Conservation (phyloP, 345 rosid genomes). For the Eucalyptus dawsonii region DNA sequence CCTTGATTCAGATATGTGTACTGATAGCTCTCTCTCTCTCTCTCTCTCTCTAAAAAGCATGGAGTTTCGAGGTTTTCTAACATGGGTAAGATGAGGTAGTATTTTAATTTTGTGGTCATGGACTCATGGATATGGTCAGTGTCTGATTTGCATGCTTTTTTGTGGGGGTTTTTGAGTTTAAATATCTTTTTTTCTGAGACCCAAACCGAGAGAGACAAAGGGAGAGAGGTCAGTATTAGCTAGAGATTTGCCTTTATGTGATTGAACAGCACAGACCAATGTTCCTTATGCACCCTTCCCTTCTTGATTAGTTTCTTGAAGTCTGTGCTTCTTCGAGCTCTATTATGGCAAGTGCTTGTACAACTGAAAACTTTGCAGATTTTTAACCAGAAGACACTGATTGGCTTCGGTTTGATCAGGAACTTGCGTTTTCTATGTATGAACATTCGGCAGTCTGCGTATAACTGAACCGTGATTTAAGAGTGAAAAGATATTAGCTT, state of each 20-base stretch:
- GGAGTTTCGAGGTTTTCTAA: neutral
- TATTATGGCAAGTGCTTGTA: neutral
- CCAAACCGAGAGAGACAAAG: neutral
- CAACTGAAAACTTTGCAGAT: constrained; percentile 16
- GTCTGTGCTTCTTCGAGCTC: constrained; percentile 27
- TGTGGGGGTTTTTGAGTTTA: constrained; percentile 1
- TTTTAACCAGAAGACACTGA: neutral
- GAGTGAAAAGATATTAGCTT: neutral
- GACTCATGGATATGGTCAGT: neutral
- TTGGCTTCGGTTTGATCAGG: neutral
- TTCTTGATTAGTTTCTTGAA: constrained; percentile 30
- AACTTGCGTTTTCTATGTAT: neutral
- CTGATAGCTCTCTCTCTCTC: neutral
- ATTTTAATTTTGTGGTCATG: neutral
- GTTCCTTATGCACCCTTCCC: constrained; percentile 42
- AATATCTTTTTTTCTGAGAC: constrained; percentile 15
- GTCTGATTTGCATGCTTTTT: neutral
- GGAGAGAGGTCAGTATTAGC: constrained; percentile 16
- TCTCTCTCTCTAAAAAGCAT: neutral
- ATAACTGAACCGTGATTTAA: neutral
- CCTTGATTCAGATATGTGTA: neutral
- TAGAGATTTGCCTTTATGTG: neutral
- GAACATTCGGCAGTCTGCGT: neutral
- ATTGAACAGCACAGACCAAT: constrained; percentile 46
- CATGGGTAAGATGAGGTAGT: neutral